A percentile compares a stretch with the other conserved stretches of the same genome.
Conservation (phyloP, 345 rosid species). For the Lepidium sativum region DNA sequence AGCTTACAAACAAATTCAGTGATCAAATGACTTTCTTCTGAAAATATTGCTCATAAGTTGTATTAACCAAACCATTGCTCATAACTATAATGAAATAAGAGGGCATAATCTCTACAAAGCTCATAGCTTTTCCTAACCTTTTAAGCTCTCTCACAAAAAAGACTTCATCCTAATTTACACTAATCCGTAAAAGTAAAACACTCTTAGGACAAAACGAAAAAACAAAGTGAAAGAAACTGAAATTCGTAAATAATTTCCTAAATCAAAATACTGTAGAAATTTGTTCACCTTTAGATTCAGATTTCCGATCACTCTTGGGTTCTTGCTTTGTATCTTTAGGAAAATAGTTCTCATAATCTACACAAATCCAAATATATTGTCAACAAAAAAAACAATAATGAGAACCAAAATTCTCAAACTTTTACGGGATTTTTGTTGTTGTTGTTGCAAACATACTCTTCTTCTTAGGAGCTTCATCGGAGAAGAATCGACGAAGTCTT, state of each 20-base stretch:
- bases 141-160: not conserved
- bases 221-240: not conserved
- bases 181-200: not conserved
- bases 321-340: slow-evolving; percentile 79
- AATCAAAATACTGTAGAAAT: not conserved
- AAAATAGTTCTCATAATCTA: slow-evolving; percentile 82
- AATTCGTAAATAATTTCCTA: not conserved
- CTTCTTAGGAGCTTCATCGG: slow-evolving; percentile 69
- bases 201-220: not conserved
- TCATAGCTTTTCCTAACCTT: not conserved
- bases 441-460: slow-evolving; percentile 12
- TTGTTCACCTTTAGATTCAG: slow-evolving; percentile 65
- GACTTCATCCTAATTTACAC: not conserved
- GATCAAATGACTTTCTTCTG: not conserved
- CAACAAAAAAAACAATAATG: not conserved
- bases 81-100: not conserved
- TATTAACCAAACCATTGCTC: too few species aligned
- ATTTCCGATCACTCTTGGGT: slow-evolving; percentile 71
- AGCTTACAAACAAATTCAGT: not conserved
- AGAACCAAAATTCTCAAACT: not conserved
- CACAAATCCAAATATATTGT: not conserved
- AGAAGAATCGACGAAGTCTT: slow-evolving; percentile 50
- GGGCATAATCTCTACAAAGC: not conserved
- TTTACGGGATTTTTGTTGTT: not conserved
- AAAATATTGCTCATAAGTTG: not conserved